Evolutionary conservation across 768 basidiomycete genomes (phyloP).

Genomic region (Tylopilus subfusipes): DNA sequence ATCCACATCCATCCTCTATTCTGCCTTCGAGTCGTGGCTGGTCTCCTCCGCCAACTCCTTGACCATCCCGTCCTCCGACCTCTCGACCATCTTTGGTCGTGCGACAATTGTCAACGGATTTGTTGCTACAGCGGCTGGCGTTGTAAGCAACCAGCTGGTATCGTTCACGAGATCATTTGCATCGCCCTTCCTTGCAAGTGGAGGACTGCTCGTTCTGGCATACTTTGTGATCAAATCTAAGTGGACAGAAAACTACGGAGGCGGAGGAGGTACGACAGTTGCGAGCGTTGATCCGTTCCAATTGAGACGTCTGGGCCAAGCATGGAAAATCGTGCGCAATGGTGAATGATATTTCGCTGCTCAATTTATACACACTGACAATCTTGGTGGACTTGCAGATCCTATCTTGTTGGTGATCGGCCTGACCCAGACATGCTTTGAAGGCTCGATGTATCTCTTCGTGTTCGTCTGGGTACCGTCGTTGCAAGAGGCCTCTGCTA

Average conservation of each 20-base stretch:
- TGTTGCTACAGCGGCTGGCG: conserved; percentile 64
- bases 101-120: conserved; percentile 73
- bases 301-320: conserved; percentile 48
- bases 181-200: conserved; percentile 68
- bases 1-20: conserved; percentile 73
- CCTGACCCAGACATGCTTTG: conserved; percentile 75
- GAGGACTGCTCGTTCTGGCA: conserved; percentile 46
- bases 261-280: conserved; percentile 30
- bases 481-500: conserved; percentile 56
- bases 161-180: conserved; percentile 47
- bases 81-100: conserved; percentile 68
- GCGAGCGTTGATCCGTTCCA: conserved; percentile 43
- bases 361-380: background rate
- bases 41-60: conserved; percentile 55
- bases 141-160: conserved; percentile 65
- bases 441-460: conserved; percentile 83
- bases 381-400: conserved; percentile 38
- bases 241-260: conserved; percentile 74
- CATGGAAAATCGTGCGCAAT: conserved; percentile 52
- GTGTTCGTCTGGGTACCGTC: conserved; percentile 82
- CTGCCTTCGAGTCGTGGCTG: conserved; percentile 76
- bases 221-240: conserved; percentile 53
- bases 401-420: conserved; percentile 60
- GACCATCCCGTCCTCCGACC: conserved; percentile 50
- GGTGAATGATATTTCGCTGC: conserved; percentile 33